Conservation (phyloP, 176 grass and related monocot species). For the Panicum miliaceum region DNA sequence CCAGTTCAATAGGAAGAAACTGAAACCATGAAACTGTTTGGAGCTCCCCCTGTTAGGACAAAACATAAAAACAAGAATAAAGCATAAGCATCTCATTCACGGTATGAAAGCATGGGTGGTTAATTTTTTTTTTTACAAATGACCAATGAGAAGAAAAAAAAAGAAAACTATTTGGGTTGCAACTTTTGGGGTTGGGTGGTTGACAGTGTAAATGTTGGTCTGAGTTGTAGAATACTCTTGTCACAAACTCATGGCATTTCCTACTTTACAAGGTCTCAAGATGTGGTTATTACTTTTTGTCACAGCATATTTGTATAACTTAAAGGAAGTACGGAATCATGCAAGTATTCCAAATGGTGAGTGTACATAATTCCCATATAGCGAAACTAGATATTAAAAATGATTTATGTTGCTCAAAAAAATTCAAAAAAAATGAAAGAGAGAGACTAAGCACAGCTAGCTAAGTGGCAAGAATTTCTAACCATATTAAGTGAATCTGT, state of each 20-base stretch:
- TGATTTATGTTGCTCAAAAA: not conserved
- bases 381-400: not conserved
- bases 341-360: not conserved
- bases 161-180: not conserved
- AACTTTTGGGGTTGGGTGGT: not conserved
- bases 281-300: not conserved
- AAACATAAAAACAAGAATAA: slow-evolving; percentile 28
- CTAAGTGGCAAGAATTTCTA: not conserved
- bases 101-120: not conserved
- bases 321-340: not conserved
- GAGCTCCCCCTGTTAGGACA: slow-evolving; percentile 70
- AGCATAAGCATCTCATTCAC: not conserved
- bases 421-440: not conserved
- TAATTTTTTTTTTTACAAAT: not conserved
- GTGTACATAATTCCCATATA: not conserved
- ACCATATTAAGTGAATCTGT: not conserved
- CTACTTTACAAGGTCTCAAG: not conserved
- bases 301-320: not conserved
- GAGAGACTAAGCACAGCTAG: not conserved
- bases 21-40: slow-evolving; percentile 97
- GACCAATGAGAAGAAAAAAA: not conserved
- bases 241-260: not conserved
- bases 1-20: slow-evolving; percentile 82
- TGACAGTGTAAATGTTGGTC: not conserved
- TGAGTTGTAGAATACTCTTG: slow-evolving; percentile 5